A percentile compares a stretch with the other conserved stretches of the same genome.
Evolutionary conservation across 179 eudicot species (phyloP).

Genomic region (Vitellaria paradoxa): DNA sequence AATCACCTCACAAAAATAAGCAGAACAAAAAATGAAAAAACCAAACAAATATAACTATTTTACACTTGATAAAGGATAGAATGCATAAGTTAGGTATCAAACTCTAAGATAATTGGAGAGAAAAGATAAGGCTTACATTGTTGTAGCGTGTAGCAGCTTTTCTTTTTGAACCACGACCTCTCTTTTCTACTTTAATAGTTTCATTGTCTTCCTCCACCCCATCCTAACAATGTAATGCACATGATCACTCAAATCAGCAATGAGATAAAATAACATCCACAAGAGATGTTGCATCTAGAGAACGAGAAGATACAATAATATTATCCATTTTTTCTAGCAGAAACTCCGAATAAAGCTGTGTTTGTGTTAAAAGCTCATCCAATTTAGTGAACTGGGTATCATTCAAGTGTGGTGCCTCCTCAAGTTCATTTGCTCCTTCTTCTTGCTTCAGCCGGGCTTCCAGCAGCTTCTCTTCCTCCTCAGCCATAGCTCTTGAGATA

Average conservation of each 20-base stretch:
- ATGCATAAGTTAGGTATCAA: not conserved
- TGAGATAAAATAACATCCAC: not conserved
- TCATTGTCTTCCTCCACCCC: slow-evolving; percentile 47
- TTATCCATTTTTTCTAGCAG: slow-evolving; percentile 93
- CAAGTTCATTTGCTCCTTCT: slow-evolving; percentile 28
- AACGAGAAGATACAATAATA: slow-evolving; percentile 45
- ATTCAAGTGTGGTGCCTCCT: slow-evolving; percentile 49
- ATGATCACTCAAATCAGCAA: slow-evolving; percentile 7
- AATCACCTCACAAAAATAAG: slow-evolving; percentile 29
- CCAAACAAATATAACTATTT: slow-evolving; percentile 2
- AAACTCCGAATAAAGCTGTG: slow-evolving; percentile 86
- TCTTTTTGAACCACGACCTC: slow-evolving; percentile 73
- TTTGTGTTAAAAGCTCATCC: slow-evolving; percentile 85
- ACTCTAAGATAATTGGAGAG: not conserved
- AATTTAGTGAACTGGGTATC: slow-evolving; percentile 77
- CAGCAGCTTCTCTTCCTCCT: slow-evolving; percentile 65
- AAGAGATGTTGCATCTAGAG: not conserved
- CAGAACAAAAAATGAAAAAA: not conserved
- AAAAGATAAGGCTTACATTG: slow-evolving; percentile 43
- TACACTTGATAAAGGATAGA: not conserved
- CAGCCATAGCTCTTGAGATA: slow-evolving; percentile 50
- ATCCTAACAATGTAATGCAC: slow-evolving; percentile 40
- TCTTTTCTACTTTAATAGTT: slow-evolving; percentile 45
- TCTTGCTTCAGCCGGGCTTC: slow-evolving; percentile 55
- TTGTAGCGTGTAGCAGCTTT: slow-evolving; percentile 55